These are phyloP conservation scores for Rhytidiadelphus loreus DNA, from an alignment of 225 moss, liverwort and hornwort species.

Conservation along the genomic window DNA sequence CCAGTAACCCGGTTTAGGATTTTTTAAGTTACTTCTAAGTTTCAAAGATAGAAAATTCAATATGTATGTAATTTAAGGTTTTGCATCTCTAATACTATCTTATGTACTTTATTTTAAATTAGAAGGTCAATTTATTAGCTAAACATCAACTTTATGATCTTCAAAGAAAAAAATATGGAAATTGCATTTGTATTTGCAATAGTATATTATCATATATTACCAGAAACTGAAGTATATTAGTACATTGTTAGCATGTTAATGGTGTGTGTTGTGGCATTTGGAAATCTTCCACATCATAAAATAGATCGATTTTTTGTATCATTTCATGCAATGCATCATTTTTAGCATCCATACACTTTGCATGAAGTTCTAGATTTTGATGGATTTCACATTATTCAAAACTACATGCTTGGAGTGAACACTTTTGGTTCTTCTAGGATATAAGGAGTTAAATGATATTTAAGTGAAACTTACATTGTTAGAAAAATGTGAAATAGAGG, in stretches of 20 bases:
- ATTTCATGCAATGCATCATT: not conserved
- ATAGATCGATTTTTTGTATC: not conserved
- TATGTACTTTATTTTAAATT: not conserved
- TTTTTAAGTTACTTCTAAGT: too few species aligned
- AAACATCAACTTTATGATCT: not conserved
- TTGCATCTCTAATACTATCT: not conserved
- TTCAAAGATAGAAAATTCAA: not conserved
- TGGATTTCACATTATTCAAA: not conserved
- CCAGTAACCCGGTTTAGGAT: too few species aligned
- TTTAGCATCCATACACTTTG: too few species aligned
- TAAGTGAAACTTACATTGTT: fast-evolving
- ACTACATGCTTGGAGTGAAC: not conserved
- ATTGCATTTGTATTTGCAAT: not conserved
- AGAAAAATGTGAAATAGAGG: fast-evolving
- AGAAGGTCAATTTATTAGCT: too few species aligned
- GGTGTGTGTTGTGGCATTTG: not conserved
- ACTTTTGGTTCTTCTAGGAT: not conserved
- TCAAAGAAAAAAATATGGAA: fast-evolving
- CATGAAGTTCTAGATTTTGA: not conserved
- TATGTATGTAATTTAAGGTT: not conserved
- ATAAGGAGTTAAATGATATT: not conserved
- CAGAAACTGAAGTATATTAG: not conserved
- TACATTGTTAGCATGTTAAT: not conserved
- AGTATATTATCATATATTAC: not conserved
- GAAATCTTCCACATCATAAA: not conserved